phyloP scores from a whole-genome alignment of 2,329 filamentous ascomycete species.

The Phaeosphaeriaceae sp. region DNA sequence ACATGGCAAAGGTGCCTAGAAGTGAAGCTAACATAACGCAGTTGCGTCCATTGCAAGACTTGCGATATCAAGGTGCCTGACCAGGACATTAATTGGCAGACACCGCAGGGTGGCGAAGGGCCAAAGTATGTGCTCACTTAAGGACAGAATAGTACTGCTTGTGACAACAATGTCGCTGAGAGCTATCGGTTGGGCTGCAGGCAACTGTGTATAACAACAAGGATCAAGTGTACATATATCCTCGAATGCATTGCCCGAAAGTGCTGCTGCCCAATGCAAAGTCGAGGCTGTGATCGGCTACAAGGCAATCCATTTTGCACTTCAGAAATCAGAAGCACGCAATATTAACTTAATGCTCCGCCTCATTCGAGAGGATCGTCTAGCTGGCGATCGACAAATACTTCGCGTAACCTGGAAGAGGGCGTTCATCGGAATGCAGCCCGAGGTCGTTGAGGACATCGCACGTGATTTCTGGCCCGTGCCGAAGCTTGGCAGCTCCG shows the following conservation, averaged over 20 bases:
- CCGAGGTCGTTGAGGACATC: not conserved
- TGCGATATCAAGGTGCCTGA: slow-evolving; percentile 98
- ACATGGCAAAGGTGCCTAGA: not conserved
- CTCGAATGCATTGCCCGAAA: slow-evolving; percentile 5
- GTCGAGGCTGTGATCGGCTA: not conserved
- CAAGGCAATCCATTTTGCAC: not conserved
- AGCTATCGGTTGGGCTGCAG: not conserved
- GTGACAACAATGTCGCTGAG: not conserved
- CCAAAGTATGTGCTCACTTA: slow-evolving; percentile 70
- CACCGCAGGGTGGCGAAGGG: slow-evolving; percentile 87
- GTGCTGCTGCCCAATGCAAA: slow-evolving; percentile 18
- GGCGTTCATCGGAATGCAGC: not conserved
- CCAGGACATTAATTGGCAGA: slow-evolving; percentile 93
- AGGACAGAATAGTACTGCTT: slow-evolving; percentile 1
- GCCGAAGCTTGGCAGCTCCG: slow-evolving; percentile 7
- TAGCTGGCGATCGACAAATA: not conserved
- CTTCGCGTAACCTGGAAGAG: not conserved
- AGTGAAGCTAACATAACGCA: slow-evolving; percentile 51
- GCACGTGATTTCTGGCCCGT: slow-evolving; percentile 11
- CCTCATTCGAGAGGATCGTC: not conserved
- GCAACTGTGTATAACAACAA: slow-evolving; percentile 14
- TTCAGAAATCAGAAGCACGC: not conserved
- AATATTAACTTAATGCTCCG: not conserved
- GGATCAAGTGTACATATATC: slow-evolving; percentile 2
- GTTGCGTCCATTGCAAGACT: slow-evolving; percentile 99